Evolutionary conservation across 176 grass and related monocot species (phyloP).

Genomic region (Rhipidocladum racemiflorum): DNA sequence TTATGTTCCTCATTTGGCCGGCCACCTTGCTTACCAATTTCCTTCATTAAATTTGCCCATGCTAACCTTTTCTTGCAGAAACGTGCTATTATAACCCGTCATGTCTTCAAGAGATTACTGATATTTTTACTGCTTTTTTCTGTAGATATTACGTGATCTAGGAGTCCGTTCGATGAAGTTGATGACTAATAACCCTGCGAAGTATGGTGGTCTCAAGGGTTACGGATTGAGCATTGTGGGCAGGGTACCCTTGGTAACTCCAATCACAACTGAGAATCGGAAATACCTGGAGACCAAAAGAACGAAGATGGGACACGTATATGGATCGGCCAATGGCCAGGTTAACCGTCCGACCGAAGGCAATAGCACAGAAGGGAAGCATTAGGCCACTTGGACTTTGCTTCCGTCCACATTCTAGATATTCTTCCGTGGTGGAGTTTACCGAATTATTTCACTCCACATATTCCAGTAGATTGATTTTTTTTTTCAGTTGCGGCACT

Average conservation of each 20-base stretch:
- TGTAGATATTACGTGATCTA: constrained; percentile 73
- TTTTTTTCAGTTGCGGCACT: constrained; percentile 20
- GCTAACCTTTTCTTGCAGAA: background rate
- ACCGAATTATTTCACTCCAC: background rate
- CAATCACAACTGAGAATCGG: constrained; percentile 74
- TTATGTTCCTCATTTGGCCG: background rate
- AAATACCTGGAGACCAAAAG: constrained; percentile 87
- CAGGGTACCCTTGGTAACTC: constrained; percentile 77
- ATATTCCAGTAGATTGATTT: constrained; percentile 4
- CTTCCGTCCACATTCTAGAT: background rate
- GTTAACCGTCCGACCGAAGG: constrained; percentile 9
- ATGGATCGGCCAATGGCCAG: constrained; percentile 45
- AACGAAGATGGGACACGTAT: constrained; percentile 81
- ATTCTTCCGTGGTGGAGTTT: background rate
- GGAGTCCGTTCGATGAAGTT: constrained; percentile 83
- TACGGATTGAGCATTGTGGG: constrained; percentile 79
- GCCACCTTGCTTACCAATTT: background rate
- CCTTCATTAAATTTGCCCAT: background rate
- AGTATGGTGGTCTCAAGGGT: constrained; percentile 79
- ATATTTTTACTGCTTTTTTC: background rate
- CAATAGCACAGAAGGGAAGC: constrained; percentile 18
- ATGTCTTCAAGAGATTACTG: background rate
- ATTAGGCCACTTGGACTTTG: constrained; percentile 12
- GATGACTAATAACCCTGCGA: constrained; percentile 92
- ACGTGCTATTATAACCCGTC: background rate